Base-by-base conservation (phyloP, 176 grass and related monocot species). In the Paspalum notatum region DNA sequence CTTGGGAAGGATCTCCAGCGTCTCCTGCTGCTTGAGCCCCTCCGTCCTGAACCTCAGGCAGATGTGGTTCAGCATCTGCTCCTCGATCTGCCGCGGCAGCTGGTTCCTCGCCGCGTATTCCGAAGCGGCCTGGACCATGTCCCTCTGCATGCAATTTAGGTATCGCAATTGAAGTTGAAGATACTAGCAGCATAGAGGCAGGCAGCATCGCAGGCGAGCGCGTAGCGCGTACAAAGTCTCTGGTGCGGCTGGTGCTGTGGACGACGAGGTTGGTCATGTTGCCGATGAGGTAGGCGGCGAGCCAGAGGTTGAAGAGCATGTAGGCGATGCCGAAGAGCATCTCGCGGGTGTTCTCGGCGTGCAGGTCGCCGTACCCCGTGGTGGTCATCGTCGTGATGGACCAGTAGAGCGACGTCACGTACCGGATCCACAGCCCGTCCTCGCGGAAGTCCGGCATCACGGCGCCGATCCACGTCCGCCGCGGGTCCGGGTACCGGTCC, bases 251-350 rank as follows among this genome's bases (percentile, higher is more conserved):
- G 77, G 95, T 94, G 83, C 88, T 91, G 83, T 98, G 95, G 22
- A 98, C 95, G 56, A 98, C 95, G 84, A 98, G 91, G 87, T 98
- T 98, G 52, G 95, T 95, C 95, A 98, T 98, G 71, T 95, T 98
- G 78, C 95, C 95, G 76, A 95, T 98, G 88, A 98, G 80, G 85
- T 98, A 98, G 25, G 95, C 90, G 5, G 95, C 95, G 57, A 98
- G 90, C 67, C 92, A 88, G 39, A 98, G 93, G 77, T 95, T 98
- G 76, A 94, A 98, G 50, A 98, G 90, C 95, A 98, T 98, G 65
- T 93, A 98, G 83, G 8, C 70, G 82, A 91, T 89, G 50, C 85
- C 92, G 79, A 98, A 94, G 14, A 95, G 60, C 95, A 94, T 98
- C 85, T 98, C 95, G 80, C 82, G 63, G 62, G 92, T 22, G 85